Base-by-base conservation (phyloP, 805 yeast genomes). In the Saturnispora galanensis region DNA sequence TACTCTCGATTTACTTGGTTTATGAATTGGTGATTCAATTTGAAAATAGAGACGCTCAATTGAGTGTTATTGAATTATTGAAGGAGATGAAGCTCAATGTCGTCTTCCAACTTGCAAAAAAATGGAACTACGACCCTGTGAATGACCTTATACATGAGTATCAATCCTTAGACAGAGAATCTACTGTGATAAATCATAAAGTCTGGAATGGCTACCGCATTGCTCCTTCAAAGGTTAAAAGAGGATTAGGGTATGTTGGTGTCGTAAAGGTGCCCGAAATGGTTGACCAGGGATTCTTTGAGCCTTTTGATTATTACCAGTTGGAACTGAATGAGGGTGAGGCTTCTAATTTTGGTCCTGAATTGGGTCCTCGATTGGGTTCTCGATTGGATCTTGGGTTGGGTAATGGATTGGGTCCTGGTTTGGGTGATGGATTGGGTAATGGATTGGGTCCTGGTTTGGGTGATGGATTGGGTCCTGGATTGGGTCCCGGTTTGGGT, bases 1-100 rank as follows among this genome's bases (percentile, higher is more conserved):
- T 81, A 41, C 70, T 84, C 3, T 79, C 94, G 0, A 67, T 87
- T 68, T 72, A 84, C 34, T 68, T 90, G 35, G 67, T 87, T 31
- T 79, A 80, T 52, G 77, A 87, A 1, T 68, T 89, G 15, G 69
- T 77, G 11, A 72, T 67, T 51, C 77, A 75, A 10, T 52, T 53
- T 40, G 50, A 49, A 3, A 50, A 48, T 12, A 26, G 45, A 1
- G 39, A 57, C 11, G 74, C 68, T 41, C 66, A 93, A 42, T 64
- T 74, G 8, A 76, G 74, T 49, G 59, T 85, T 10, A 71, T 94
- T 41, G 69, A 79, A 1, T 80, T 70, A 52, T 64, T 85, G 46
- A 70, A 70, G 48, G 71, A 79, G 11, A 71, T 75, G 12, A 84
- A 85, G 0, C 58, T 84, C 10, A 69, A 68, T 15, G 60, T 68